Conservation (phyloP, 1,284 basidiomycete species). For the Trichosporon sp. region DNA sequence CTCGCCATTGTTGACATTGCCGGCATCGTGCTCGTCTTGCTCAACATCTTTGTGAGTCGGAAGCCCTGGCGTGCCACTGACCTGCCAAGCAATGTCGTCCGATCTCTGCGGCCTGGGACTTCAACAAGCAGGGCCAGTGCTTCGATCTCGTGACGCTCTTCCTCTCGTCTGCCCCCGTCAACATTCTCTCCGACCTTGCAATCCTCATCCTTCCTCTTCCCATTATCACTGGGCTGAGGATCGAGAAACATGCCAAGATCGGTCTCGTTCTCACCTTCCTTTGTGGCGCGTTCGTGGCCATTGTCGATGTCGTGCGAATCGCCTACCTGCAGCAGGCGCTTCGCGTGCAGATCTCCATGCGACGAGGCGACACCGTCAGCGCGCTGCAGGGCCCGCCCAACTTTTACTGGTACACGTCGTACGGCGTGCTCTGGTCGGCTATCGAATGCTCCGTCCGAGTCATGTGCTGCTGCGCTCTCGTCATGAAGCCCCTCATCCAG, state of each 20-base stretch:
- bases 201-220: slow-evolving; percentile 47
- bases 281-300: slow-evolving; percentile 45
- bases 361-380: slow-evolving; percentile 12
- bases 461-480: slow-evolving; percentile 44
- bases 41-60: slow-evolving; percentile 39
- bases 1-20: slow-evolving; percentile 42
- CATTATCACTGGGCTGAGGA: slow-evolving; percentile 44
- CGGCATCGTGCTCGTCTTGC: slow-evolving; percentile 43
- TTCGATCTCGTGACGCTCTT: slow-evolving; percentile 44
- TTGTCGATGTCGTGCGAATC: slow-evolving; percentile 47
- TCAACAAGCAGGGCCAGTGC: slow-evolving; percentile 28
- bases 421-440: slow-evolving; percentile 45
- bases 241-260: slow-evolving; percentile 45
- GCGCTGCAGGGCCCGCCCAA: slow-evolving; percentile 25
- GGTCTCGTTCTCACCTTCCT: slow-evolving; percentile 46
- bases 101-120: slow-evolving; percentile 33
- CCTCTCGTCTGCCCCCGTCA: slow-evolving; percentile 46
- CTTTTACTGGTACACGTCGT: slow-evolving; percentile 40
- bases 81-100: slow-evolving; percentile 39
- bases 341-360: slow-evolving; percentile 19
- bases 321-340: slow-evolving; percentile 45
- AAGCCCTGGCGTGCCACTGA: neutral
- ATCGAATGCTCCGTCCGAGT: slow-evolving; percentile 47
- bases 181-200: slow-evolving; percentile 47
- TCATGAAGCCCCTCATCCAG: slow-evolving; percentile 47